phyloP scores from a whole-genome alignment of 331 rosid species.

The Acacia pycnantha region DNA sequence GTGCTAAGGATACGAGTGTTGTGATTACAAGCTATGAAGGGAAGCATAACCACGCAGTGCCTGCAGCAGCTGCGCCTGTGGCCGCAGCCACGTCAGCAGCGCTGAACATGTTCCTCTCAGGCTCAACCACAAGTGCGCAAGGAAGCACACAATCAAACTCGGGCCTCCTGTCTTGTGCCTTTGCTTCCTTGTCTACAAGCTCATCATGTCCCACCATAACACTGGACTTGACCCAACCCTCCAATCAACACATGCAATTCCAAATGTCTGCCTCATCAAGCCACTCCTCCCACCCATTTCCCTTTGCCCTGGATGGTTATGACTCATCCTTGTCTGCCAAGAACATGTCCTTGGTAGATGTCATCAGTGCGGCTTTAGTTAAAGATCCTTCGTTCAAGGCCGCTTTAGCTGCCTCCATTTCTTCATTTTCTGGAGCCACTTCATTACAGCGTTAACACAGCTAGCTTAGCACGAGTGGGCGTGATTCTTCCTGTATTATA shows the following conservation, averaged over 20 bases:
- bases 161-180: slow-evolving; percentile 32
- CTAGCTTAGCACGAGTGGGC: background rate
- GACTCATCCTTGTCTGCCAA: slow-evolving; percentile 13
- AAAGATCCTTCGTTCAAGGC: slow-evolving; percentile 40
- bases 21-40: slow-evolving; percentile 52
- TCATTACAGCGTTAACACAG: background rate
- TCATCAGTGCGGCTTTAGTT: slow-evolving; percentile 35
- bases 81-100: slow-evolving; percentile 46
- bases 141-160: slow-evolving; percentile 7
- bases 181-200: slow-evolving; percentile 37
- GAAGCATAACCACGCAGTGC: slow-evolving; percentile 47
- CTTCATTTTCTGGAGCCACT: slow-evolving; percentile 30
- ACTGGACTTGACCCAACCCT: slow-evolving; percentile 36
- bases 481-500: background rate
- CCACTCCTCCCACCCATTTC: background rate
- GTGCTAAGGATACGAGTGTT: slow-evolving; percentile 38
- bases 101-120: slow-evolving; percentile 36
- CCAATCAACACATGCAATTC: slow-evolving; percentile 25
- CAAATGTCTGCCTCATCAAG: slow-evolving; percentile 20
- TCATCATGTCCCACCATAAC: slow-evolving; percentile 46
- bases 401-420: slow-evolving; percentile 38
- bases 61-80: slow-evolving; percentile 35
- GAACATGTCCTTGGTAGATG: slow-evolving; percentile 37
- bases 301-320: slow-evolving; percentile 34
- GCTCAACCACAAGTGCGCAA: slow-evolving; percentile 28